Evolutionary conservation across 225 moss, liverwort and hornwort species (phyloP).

Genomic region (Pseudisothecium myosuroides): DNA sequence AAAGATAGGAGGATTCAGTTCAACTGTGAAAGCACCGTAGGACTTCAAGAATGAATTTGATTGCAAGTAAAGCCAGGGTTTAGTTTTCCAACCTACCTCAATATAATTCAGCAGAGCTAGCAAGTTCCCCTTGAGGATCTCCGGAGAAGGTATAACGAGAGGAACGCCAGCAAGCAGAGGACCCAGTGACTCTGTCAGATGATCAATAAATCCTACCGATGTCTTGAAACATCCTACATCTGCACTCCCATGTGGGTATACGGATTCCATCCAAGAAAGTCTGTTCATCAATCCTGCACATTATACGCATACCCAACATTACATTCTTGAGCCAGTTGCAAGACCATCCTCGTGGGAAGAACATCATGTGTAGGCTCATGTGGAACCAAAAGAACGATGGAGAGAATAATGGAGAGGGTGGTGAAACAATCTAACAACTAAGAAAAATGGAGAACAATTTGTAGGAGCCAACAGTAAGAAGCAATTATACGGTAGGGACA

Average conservation of each 20-base stretch:
- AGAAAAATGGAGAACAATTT: neutral
- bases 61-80: neutral
- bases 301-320: neutral
- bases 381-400: neutral
- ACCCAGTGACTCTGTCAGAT: constrained; percentile 32
- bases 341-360: neutral
- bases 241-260: constrained; percentile 1
- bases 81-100: neutral
- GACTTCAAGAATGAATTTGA: neutral
- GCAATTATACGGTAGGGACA: neutral
- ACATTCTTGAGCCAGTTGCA: neutral
- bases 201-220: constrained; percentile 31
- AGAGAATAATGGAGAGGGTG: neutral
- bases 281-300: constrained; percentile 28
- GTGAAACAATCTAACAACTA: neutral
- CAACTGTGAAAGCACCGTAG: neutral
- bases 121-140: constrained; percentile 13
- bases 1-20: neutral
- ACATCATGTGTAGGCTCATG: neutral
- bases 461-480: neutral
- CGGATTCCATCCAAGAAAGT: constrained; percentile 32
- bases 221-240: constrained; percentile 41
- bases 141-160: constrained; percentile 21
- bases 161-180: constrained; percentile 18
- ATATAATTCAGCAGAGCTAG: constrained; percentile 11